Base-by-base conservation (phyloP, 495 filamentous ascomycete species). In the Penicillium simplicissimum region DNA sequence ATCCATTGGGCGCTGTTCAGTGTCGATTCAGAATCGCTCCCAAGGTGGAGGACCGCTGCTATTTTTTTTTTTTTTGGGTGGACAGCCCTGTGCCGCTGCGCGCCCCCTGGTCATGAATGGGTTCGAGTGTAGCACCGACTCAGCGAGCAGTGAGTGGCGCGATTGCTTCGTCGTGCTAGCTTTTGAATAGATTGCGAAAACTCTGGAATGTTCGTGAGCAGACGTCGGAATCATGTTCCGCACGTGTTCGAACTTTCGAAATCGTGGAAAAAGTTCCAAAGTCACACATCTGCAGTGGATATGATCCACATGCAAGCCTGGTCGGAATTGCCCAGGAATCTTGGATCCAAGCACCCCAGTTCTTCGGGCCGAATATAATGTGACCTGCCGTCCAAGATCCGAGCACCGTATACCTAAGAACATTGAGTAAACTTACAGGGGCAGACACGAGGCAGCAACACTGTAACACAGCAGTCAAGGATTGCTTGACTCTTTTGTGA, bases 311-410 rank as follows among this genome's bases (percentile, higher is more conserved):
- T 19, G 31, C 36, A 52, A 59, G 57, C 57, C 47, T 59, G 40
- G 21, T 42, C 47, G 48, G 57, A 33, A 59, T 59, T 45, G 52
- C 34, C 21, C 37, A 37, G 38, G 38, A 47, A 60, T 60, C 49
- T 54, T 60, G 58, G 58, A 28, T 60, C 49, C 13, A 43, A 59
- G 17, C 28, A 40, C 36, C 37, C 51, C 42, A 38, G 28, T 43
- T 54, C 54, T 55, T 51, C 49, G 37, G 49, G 36, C 15, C 52
- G 35, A 3, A 14, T 21, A 55, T 36, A 6, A 31, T 31, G 3
- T 0, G 4, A 53, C 33, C 14, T 35, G 4, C 5, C 17, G 9
- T 36, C 51, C 21, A 21, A 38, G 31, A 23, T 36, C 31, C 8
- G 38, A n/a, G 28, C 10, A 34, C 15, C 25, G n/a, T n/a, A n/a